Conservation (phyloP, 352 stramenopile species). For the Globisporangium mamillatum region DNA sequence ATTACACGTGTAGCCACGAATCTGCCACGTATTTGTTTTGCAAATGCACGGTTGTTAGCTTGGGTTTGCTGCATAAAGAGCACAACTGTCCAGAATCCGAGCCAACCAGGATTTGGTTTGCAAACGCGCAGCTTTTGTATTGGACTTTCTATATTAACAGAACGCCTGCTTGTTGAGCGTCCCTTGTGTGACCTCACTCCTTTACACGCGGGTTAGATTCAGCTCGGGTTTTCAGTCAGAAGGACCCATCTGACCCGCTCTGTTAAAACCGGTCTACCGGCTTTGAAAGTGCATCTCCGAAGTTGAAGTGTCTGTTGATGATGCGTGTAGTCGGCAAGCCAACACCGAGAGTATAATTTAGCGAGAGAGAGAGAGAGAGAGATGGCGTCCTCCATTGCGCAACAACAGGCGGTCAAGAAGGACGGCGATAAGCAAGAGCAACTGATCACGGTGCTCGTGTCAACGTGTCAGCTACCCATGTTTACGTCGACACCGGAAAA, state of each 20-base stretch:
- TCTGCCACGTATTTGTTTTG: not conserved
- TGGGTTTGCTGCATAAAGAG: not conserved
- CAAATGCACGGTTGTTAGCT: not conserved
- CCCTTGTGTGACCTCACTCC: not conserved
- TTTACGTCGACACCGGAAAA: conserved; percentile 20
- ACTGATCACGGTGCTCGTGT: conserved; percentile 55
- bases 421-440: not conserved
- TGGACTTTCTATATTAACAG: not conserved
- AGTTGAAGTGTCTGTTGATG: not conserved
- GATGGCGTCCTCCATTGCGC: not conserved
- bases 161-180: not conserved
- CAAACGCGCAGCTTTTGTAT: not conserved
- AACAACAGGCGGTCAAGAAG: not conserved
- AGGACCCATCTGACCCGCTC: not conserved
- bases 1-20: not conserved
- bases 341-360: not conserved
- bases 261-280: not conserved
- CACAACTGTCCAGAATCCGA: not conserved
- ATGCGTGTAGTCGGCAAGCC: not conserved
- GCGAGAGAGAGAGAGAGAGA: not conserved
- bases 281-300: not conserved
- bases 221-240: not conserved
- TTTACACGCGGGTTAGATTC: not conserved
- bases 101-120: not conserved
- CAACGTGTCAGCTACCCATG: conserved; percentile 45